phyloP scores from a whole-genome alignment of 2,329 filamentous ascomycete genomes.

The Coniochaeta sp. region DNA sequence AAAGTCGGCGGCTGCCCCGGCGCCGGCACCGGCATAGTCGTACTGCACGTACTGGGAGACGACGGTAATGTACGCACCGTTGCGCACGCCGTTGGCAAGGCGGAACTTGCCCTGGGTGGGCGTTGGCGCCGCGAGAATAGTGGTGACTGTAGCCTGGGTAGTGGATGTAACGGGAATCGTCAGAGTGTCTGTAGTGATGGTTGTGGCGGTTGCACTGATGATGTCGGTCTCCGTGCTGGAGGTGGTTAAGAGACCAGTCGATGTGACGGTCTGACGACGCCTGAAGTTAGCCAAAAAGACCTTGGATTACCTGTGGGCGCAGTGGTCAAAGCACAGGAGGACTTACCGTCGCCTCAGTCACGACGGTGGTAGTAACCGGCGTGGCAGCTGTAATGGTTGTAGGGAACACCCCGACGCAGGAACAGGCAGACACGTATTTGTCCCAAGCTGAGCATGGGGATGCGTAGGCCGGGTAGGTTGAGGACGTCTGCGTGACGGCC shows the following conservation, averaged over 20 bases:
- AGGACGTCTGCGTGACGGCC: not conserved
- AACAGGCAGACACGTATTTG: conserved; percentile 2
- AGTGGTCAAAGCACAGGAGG: not conserved
- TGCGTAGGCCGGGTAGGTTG: conserved; percentile 1
- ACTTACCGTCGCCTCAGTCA: conserved; percentile 2
- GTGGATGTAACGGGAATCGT: not conserved
- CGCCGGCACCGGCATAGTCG: too few species aligned
- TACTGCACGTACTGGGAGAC: too few species aligned
- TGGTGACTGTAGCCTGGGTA: conserved; percentile 1
- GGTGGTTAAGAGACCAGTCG: not conserved
- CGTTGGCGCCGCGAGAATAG: too few species aligned
- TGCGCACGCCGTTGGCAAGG: too few species aligned
- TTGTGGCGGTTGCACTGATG: not conserved
- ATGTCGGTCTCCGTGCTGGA: not conserved
- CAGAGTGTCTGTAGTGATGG: not conserved
- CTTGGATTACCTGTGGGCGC: too few species aligned
- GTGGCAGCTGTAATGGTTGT: conserved; percentile 1
- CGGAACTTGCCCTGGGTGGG: too few species aligned
- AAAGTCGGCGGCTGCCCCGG: too few species aligned
- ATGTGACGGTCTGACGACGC: conserved; percentile 1
- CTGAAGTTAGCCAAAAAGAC: not conserved
- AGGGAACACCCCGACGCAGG: conserved; percentile 4
- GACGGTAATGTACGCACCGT: too few species aligned
- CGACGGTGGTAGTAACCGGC: conserved; percentile 1
- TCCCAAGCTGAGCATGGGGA: not conserved